phyloP scores from a whole-genome alignment of 495 filamentous ascomycete species.

The Letharia columbiana region DNA sequence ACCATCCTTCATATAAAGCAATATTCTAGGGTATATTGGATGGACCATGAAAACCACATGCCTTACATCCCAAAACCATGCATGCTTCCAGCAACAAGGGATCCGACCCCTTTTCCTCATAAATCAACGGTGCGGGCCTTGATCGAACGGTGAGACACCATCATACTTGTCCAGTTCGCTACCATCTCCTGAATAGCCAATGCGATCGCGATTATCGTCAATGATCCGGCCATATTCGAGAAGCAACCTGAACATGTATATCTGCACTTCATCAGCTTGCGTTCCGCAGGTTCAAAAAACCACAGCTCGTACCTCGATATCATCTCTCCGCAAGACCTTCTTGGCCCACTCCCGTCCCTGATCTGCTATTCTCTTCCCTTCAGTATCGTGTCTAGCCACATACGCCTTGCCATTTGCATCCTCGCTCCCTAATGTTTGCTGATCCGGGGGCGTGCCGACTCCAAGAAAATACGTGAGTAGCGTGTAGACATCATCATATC shows the following conservation, averaged over 20 bases:
- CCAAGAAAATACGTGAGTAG: slow-evolving; percentile 77
- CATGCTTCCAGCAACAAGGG: neutral
- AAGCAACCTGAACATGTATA: slow-evolving; percentile 59
- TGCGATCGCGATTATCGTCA: slow-evolving; percentile 55
- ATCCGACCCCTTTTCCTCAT: neutral
- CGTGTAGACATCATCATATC: slow-evolving; percentile 65
- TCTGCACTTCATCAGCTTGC: slow-evolving; percentile 19
- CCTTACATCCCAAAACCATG: slow-evolving; percentile 2
- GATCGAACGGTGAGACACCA: slow-evolving; percentile 21
- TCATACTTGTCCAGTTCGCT: slow-evolving; percentile 30
- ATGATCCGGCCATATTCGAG: slow-evolving; percentile 62
- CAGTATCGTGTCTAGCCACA: slow-evolving; percentile 44
- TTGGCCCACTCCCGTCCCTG: slow-evolving; percentile 60
- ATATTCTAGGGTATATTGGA: slow-evolving; percentile 14
- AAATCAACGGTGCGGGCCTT: slow-evolving; percentile 22
- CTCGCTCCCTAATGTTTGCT: slow-evolving; percentile 26
- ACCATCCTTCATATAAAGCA: neutral
- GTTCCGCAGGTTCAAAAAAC: slow-evolving; percentile 15
- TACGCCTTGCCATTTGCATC: slow-evolving; percentile 22
- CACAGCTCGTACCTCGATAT: slow-evolving; percentile 44
- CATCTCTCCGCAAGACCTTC: slow-evolving; percentile 57
- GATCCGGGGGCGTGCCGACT: slow-evolving; percentile 31
- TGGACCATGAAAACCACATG: slow-evolving; percentile 3
- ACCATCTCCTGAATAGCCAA: slow-evolving; percentile 55
- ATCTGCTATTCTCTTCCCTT: slow-evolving; percentile 53